Percentiles rank a stretch among this genome's conserved stretches.
phyloP scores from a whole-genome alignment of 2,329 filamentous ascomycete species.

The Colletotrichum agaves region DNA sequence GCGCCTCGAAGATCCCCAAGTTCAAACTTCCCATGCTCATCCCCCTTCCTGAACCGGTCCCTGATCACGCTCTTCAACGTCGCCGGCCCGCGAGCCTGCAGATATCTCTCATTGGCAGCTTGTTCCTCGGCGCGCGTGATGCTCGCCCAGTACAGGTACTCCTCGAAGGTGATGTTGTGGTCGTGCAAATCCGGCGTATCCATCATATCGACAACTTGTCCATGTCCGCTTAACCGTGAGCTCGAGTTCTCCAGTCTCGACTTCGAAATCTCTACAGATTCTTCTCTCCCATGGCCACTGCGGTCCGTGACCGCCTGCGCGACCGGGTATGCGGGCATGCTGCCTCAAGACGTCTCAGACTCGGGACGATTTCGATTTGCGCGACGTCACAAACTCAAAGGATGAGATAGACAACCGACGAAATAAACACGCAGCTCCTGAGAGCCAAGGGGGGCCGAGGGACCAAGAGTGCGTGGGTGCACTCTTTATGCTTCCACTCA shows the following conservation, averaged over 20 bases:
- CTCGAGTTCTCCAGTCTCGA: background rate
- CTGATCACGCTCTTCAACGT: slow-evolving; percentile 36
- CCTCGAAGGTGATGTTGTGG: slow-evolving; percentile 41
- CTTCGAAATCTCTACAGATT: background rate
- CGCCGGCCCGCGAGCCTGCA: slow-evolving; percentile 29
- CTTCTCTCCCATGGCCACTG: background rate
- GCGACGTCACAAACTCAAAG: background rate
- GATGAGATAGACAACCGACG: background rate
- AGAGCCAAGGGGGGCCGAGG: too few species aligned
- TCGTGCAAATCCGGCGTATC: slow-evolving; percentile 37
- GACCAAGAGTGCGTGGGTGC: too few species aligned
- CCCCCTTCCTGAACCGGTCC: slow-evolving; percentile 36
- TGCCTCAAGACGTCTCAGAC: slow-evolving; percentile 21
- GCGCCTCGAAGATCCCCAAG: background rate
- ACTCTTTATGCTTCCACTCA: background rate
- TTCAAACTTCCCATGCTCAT: slow-evolving; percentile 30
- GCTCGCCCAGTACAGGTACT: slow-evolving; percentile 43
- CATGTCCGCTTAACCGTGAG: background rate
- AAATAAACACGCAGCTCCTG: background rate
- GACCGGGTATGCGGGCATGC: slow-evolving; percentile 13
- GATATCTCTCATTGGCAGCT: slow-evolving; percentile 29
- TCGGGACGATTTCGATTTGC: slow-evolving; percentile 20
- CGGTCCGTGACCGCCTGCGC: slow-evolving; percentile 20
- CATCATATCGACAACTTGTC: slow-evolving; percentile 3
- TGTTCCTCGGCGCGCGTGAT: slow-evolving; percentile 41